Conservation (phyloP, 2,329 filamentous ascomycete genomes). For the Phialophora tarda region DNA sequence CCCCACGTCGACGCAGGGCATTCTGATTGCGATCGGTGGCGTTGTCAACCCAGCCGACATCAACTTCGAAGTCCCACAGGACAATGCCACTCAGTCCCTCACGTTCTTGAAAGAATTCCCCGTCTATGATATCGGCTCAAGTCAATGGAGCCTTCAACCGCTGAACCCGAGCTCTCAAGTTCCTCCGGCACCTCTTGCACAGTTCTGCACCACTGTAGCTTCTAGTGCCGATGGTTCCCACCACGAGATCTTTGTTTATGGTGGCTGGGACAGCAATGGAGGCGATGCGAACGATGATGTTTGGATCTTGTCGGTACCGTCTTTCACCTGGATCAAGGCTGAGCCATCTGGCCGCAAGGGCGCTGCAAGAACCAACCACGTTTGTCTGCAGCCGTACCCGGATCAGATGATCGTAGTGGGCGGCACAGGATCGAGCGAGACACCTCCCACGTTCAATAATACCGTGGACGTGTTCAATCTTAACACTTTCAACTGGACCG, state of each 20-base stretch:
- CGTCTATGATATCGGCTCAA: slow-evolving; percentile 46
- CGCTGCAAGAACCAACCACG: slow-evolving; percentile 39
- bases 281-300: slow-evolving; percentile 41
- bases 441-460: slow-evolving; percentile 1
- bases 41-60: slow-evolving; percentile 33
- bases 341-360: slow-evolving; percentile 26
- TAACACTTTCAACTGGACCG: slow-evolving; percentile 44
- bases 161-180: slow-evolving; percentile 43
- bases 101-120: slow-evolving; percentile 44
- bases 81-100: slow-evolving; percentile 18
- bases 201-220: slow-evolving; percentile 51
- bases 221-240: slow-evolving; percentile 46
- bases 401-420: slow-evolving; percentile 51
- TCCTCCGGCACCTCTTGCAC: slow-evolving; percentile 40
- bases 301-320: slow-evolving; percentile 44
- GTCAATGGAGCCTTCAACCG: slow-evolving; percentile 46
- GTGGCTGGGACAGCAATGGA: slow-evolving; percentile 42
- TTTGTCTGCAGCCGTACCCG: slow-evolving; percentile 53
- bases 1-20: slow-evolving; percentile 46
- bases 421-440: slow-evolving; percentile 34
- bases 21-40: slow-evolving; percentile 49
- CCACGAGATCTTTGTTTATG: slow-evolving; percentile 45
- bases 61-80: slow-evolving; percentile 5
- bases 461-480: slow-evolving; percentile 56
- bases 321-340: slow-evolving; percentile 24